Evolutionary conservation across 1,284 basidiomycete species (phyloP).

Genomic region (Prillingera fragicola): DNA sequence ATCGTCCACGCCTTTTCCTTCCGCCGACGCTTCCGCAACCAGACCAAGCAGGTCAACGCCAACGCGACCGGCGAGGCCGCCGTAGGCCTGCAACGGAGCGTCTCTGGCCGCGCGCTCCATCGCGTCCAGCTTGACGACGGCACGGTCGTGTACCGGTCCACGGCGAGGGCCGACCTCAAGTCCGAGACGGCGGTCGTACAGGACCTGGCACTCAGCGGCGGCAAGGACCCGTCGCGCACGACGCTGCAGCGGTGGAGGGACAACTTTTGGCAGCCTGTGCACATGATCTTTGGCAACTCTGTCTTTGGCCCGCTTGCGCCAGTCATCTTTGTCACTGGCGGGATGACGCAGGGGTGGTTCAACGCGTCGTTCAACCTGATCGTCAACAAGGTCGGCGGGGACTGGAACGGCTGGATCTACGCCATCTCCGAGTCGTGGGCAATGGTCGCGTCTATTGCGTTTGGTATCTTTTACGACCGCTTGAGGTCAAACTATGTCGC

Average conservation of each 20-base stretch:
- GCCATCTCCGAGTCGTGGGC: conserved; percentile 14
- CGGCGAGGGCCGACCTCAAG: conserved; percentile 5
- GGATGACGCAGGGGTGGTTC: conserved; percentile 19
- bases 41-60: not conserved
- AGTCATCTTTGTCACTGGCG: conserved; percentile 14
- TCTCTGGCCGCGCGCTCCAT: not conserved
- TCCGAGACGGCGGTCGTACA: conserved; percentile 15
- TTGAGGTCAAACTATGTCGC: conserved; percentile 12
- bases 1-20: conserved; percentile 11
- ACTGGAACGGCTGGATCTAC: conserved; percentile 20
- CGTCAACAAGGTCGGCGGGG: conserved; percentile 13
- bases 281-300: conserved; percentile 15
- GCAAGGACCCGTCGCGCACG: not conserved
- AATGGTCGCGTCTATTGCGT: conserved; percentile 13
- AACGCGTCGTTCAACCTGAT: conserved; percentile 17
- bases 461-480: conserved; percentile 17
- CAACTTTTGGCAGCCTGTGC: conserved; percentile 13
- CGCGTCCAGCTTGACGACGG: conserved; percentile 13
- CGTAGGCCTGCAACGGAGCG: not conserved
- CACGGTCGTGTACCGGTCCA: conserved; percentile 11
- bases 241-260: no score
- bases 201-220: conserved; percentile 8
- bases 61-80: not conserved
- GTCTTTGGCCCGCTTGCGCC: conserved; percentile 14
- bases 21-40: conserved; percentile 13